These are phyloP conservation scores for Pleurotus tuoliensis DNA, from an alignment of 768 basidiomycete genomes.

Conservation along the genomic window DNA sequence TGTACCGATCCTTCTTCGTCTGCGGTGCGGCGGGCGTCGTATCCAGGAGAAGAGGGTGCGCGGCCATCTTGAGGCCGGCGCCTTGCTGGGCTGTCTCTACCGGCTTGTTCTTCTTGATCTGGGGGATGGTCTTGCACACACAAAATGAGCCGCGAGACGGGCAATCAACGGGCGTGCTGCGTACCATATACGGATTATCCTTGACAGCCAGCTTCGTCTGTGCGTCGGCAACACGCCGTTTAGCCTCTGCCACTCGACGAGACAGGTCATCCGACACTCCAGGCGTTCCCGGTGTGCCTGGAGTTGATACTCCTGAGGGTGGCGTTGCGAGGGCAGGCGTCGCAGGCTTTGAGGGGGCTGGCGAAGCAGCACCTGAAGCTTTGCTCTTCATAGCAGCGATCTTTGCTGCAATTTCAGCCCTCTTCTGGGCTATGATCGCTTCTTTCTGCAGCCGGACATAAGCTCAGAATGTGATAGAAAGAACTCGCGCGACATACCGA, in stretches of 20 bases:
- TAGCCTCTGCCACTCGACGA: constrained; percentile 79
- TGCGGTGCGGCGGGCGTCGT: constrained; percentile 53
- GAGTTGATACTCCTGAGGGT: constrained; percentile 27
- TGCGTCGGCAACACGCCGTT: constrained; percentile 78
- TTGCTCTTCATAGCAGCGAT: constrained; percentile 66
- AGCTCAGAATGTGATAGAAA: too few relatives aligned
- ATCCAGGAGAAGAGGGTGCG: constrained; percentile 82
- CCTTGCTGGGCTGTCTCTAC: constrained; percentile 70
- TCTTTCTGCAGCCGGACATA: constrained; percentile 34
- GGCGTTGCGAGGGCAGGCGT: constrained; percentile 35
- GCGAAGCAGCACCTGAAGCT: constrained; percentile 27
- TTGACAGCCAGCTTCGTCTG: constrained; percentile 71
- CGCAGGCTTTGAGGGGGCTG: constrained; percentile 35
- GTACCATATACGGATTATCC: constrained; percentile 86
- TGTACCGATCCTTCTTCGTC: constrained; percentile 89
- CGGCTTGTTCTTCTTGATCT: constrained; percentile 51
- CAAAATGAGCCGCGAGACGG: neutral
- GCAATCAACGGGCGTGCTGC: constrained; percentile 14
- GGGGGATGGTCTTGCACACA: constrained; percentile 44
- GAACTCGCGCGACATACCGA: constrained; percentile 32
- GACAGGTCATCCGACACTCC: constrained; percentile 59
- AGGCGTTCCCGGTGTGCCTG: constrained; percentile 25
- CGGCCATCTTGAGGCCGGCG: constrained; percentile 85
- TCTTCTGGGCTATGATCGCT: constrained; percentile 77
- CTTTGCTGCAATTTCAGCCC: constrained; percentile 83